Evolutionary conservation across 176 grass and related monocot species (phyloP).

Genomic region (Urochloa ruziziensis): DNA sequence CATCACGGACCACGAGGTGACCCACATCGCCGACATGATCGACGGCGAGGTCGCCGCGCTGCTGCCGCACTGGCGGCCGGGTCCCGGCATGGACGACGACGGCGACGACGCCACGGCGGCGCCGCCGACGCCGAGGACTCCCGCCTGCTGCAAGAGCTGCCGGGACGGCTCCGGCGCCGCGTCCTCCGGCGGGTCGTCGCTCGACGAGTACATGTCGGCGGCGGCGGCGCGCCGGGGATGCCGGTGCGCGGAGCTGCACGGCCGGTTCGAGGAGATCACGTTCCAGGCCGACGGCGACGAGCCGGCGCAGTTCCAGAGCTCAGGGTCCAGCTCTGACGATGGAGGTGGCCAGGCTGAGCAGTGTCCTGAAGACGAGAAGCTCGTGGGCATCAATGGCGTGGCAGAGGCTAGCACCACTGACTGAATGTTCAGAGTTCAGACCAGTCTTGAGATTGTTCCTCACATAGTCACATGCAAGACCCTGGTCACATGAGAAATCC

Average conservation of each 20-base stretch:
- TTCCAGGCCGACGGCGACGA: conserved; percentile 44
- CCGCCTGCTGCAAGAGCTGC: conserved; percentile 46
- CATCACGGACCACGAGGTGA: conserved; percentile 87
- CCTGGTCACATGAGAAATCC: not conserved
- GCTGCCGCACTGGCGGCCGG: conserved; percentile 63
- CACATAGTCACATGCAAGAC: too few relatives aligned
- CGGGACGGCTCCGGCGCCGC: conserved; percentile 41
- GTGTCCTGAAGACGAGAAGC: conserved; percentile 5
- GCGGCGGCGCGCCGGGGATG: conserved; percentile 26
- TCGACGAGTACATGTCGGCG: conserved; percentile 50
- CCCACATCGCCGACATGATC: conserved; percentile 80
- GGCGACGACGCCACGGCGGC: not conserved
- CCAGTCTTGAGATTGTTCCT: not conserved
- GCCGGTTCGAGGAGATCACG: conserved; percentile 80
- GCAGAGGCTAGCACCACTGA: not conserved
- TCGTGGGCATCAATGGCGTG: not conserved
- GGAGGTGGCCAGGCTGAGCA: not conserved
- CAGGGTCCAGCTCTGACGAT: conserved; percentile 16
- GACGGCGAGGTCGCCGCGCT: conserved; percentile 58
- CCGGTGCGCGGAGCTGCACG: conserved; percentile 48
- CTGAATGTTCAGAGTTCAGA: not conserved
- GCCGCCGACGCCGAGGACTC: not conserved
- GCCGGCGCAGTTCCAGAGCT: conserved; percentile 19
- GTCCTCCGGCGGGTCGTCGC: conserved; percentile 56
- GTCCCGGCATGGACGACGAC: conserved; percentile 38